phyloP scores from a whole-genome alignment of 2,329 filamentous ascomycete genomes.

The Dothistroma septosporum region DNA sequence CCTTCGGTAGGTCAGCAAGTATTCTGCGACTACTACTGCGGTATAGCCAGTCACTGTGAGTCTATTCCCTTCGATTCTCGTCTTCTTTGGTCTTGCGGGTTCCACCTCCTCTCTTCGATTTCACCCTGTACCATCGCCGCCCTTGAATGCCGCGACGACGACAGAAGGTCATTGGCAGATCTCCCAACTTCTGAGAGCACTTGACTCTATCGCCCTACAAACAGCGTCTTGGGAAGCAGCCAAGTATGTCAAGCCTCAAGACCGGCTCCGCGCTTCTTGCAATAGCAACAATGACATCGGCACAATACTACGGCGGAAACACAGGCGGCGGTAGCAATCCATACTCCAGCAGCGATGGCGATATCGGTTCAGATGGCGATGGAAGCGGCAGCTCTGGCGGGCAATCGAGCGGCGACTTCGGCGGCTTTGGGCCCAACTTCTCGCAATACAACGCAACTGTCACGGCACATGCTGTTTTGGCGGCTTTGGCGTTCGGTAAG shows the following conservation, averaged over 20 bases:
- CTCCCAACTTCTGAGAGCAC: too few relatives aligned
- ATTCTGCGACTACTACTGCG: neutral
- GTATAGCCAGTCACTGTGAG: neutral
- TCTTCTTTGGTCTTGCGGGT: neutral
- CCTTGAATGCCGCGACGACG: neutral
- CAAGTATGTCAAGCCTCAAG: neutral
- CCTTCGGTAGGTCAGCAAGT: neutral
- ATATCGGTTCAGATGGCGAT: conserved; percentile 8
- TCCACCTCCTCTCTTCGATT: neutral
- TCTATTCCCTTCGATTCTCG: neutral
- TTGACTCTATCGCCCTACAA: too few relatives aligned
- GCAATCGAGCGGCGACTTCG: conserved; percentile 13
- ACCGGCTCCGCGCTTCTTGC: neutral
- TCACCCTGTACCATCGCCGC: neutral
- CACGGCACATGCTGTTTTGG: conserved; percentile 45
- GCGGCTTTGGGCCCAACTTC: conserved; percentile 8
- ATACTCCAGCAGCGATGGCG: conserved; percentile 10
- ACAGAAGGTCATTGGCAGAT: neutral
- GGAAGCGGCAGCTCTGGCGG: conserved; percentile 5
- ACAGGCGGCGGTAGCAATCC: conserved; percentile 10
- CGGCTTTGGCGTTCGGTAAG: conserved; percentile 41
- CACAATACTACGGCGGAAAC: conserved; percentile 15
- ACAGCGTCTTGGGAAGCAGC: neutral
- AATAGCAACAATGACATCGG: conserved; percentile 5
- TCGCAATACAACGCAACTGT: conserved; percentile 33